Percentiles rank a stretch among this genome's conserved stretches.
Conservation (phyloP, 2,329 filamentous ascomycete species). For the Sporothrix humicola region DNA sequence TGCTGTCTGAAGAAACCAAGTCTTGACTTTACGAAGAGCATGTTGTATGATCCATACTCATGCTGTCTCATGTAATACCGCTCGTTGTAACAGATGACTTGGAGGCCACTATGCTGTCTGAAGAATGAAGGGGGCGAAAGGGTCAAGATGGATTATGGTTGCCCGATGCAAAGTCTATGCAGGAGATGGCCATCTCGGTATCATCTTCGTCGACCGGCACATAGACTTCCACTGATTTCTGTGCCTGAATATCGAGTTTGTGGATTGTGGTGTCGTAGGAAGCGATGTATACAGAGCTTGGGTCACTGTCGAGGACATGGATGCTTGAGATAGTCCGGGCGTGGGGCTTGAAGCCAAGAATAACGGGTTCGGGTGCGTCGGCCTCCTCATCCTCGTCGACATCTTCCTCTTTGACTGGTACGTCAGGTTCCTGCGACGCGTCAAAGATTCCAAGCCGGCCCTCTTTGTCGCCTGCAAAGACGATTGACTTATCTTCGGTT, state of each 20-base stretch:
- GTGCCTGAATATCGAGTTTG: constrained; percentile 81
- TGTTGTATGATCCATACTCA: no score
- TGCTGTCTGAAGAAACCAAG: no score
- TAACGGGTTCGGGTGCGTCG: constrained; percentile 72
- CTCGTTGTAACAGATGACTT: no score
- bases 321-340: constrained; percentile 87
- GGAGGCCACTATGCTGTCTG: no score
- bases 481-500: constrained; percentile 78
- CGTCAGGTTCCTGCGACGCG: constrained; percentile 68
- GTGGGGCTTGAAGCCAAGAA: constrained; percentile 92
- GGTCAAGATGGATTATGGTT: constrained; percentile 75
- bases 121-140: no score
- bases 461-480: constrained; percentile 94
- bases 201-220: constrained; percentile 67
- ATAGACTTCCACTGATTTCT: constrained; percentile 79
- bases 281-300: constrained; percentile 77
- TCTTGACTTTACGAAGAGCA: no score
- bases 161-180: constrained; percentile 75
- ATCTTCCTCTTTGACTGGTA: constrained; percentile 58
- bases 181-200: constrained; percentile 78
- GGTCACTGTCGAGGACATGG: constrained; percentile 73
- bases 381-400: constrained; percentile 70
- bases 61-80: no score
- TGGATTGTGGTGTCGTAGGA: constrained; percentile 95
- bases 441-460: constrained; percentile 92